phyloP scores from a whole-genome alignment of 345 rosid genomes.

The Kandelia obovata region DNA sequence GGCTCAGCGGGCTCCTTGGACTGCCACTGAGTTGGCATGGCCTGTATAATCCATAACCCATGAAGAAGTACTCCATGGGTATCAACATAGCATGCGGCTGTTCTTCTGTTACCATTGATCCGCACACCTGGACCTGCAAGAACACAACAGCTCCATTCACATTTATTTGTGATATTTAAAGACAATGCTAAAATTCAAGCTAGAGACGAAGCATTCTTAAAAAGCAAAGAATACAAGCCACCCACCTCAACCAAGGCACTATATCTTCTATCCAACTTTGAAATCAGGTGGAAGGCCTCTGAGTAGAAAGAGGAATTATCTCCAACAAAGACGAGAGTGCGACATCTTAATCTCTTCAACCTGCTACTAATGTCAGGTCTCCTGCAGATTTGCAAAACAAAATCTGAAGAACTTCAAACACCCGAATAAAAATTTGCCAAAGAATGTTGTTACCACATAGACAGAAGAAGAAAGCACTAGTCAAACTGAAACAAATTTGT shows the following conservation, averaged over 20 bases:
- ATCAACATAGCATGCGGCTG: slow-evolving; percentile 33
- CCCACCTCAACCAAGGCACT: slow-evolving; percentile 89
- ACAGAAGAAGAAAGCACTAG: not conserved
- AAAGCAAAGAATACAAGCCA: not conserved
- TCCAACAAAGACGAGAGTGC: slow-evolving; percentile 81
- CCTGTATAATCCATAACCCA: slow-evolving; percentile 31
- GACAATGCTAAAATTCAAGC: not conserved
- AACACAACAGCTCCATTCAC: not conserved
- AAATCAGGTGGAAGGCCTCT: slow-evolving; percentile 80
- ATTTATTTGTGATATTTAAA: not conserved
- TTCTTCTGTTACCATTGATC: slow-evolving; percentile 36
- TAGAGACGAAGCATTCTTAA: not conserved
- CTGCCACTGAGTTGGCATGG: slow-evolving; percentile 24
- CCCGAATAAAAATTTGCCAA: not conserved
- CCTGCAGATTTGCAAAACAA: slow-evolving; percentile 40
- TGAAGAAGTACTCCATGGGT: slow-evolving; percentile 33
- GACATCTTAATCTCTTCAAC: slow-evolving; percentile 66
- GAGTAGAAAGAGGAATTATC: slow-evolving; percentile 81
- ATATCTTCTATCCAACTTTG: slow-evolving; percentile 71
- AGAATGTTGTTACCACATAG: not conserved
- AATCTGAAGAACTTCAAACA: not conserved
- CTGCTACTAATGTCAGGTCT: slow-evolving; percentile 82
- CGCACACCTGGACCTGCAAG: slow-evolving; percentile 29
- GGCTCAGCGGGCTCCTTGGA: slow-evolving; percentile 33
- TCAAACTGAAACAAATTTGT: not conserved